A percentile compares a stretch with the other conserved stretches of the same genome.
phyloP scores from a whole-genome alignment of 345 rosid species.

The Nephelium lappaceum region DNA sequence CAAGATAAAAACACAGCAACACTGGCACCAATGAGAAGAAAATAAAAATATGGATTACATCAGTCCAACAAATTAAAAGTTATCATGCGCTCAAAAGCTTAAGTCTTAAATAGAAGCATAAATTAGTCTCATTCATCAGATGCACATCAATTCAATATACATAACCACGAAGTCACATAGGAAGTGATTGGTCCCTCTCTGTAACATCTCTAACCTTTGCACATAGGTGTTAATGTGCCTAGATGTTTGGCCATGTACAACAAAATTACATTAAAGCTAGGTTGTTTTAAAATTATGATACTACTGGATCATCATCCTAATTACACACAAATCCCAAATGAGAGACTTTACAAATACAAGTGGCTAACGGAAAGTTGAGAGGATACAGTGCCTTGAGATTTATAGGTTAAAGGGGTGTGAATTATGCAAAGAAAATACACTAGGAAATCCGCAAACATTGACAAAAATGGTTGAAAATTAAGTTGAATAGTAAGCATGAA shows the following conservation, averaged over 20 bases:
- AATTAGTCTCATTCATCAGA: background rate
- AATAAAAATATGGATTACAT: background rate
- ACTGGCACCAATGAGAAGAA: conserved; percentile 36
- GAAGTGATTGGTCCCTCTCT: background rate
- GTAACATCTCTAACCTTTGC: background rate
- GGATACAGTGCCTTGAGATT: background rate
- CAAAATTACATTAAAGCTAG: background rate
- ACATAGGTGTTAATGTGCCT: background rate
- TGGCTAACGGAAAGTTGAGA: background rate
- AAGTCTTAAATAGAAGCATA: background rate
- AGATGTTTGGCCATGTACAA: background rate
- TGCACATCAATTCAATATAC: background rate
- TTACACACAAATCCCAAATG: background rate
- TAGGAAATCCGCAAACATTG: background rate
- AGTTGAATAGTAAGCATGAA: background rate
- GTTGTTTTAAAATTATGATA: background rate
- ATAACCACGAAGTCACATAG: background rate
- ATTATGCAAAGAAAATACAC: background rate
- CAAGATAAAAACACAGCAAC: conserved; percentile 88
- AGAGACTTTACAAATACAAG: background rate
- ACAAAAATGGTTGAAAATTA: background rate
- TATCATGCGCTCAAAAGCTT: conserved; percentile 2
- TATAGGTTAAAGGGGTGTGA: background rate
- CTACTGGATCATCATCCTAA: background rate
- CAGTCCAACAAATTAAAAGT: background rate